phyloP scores from a whole-genome alignment of 163 green algal species.

The Picocystis sp. region DNA sequence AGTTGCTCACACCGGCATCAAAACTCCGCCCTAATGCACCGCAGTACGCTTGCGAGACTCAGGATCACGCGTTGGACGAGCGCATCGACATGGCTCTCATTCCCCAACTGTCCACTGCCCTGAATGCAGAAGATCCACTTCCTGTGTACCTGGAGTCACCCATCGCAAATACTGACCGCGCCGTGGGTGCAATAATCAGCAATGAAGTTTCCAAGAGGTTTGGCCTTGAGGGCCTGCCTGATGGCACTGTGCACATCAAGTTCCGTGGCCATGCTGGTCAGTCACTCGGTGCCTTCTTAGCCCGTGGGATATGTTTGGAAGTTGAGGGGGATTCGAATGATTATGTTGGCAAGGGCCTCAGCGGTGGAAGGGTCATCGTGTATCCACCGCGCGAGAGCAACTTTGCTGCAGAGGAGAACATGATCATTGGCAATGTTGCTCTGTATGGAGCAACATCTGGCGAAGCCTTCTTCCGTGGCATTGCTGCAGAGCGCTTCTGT shows the following conservation, averaged over 20 bases:
- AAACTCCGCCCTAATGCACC: constrained; percentile 53
- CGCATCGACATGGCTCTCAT: neutral
- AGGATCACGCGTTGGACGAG: constrained; percentile 13
- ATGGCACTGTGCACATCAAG: constrained; percentile 76
- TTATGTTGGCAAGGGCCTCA: constrained; percentile 86
- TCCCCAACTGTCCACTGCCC: neutral
- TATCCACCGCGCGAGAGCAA: constrained; percentile 44
- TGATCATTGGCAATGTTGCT: constrained; percentile 83
- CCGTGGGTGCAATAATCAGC: constrained; percentile 70
- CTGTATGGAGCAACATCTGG: constrained; percentile 71
- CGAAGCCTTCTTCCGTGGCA: constrained; percentile 72
- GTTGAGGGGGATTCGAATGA: constrained; percentile 91
- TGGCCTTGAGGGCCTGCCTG: constrained; percentile 53
- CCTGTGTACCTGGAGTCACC: constrained; percentile 47
- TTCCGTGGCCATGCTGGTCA: constrained; percentile 70
- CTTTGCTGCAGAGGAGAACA: constrained; percentile 63
- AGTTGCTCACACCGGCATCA: constrained; percentile 60
- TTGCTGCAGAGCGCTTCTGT: constrained; percentile 77
- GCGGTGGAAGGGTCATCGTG: constrained; percentile 49
- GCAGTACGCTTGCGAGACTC: constrained; percentile 24
- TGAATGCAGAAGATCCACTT: constrained; percentile 16
- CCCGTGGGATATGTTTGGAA: constrained; percentile 61
- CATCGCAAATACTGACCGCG: constrained; percentile 55
- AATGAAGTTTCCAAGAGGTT: constrained; percentile 79
- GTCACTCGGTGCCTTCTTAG: constrained; percentile 66